Evolutionary conservation across 768 basidiomycete species (phyloP), one percentile per base, ranked within the genome.

Genomic region (Lactifluus pinguis): DNA sequence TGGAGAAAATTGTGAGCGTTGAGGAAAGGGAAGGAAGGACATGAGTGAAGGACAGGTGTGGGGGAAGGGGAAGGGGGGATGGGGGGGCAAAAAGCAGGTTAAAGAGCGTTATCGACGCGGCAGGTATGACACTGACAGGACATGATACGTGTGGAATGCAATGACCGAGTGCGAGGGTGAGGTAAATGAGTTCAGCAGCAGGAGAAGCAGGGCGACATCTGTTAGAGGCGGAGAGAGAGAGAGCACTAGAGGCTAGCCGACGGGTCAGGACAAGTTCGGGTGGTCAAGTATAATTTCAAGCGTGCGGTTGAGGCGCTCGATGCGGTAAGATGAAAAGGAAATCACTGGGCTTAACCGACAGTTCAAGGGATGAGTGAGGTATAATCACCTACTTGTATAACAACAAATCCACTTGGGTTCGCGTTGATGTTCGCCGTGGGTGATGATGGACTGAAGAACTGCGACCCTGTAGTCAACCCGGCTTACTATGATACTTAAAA

Each of bases 61-160:
- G 41, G 30, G n/a, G 42, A 9, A 48, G 21, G 25, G 41, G 32
- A 39, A 25, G 30, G 36, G 34, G 39, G 14, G 48, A 34, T 34
- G 30, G 9, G 21, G 50, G 53, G 13, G 34, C 32, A 34, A 25
- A 49, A 21, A 15, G 38, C 45, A 49, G 39, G 34, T 39, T 39
- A 42, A 58, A 15, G 57, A 36, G 51, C 25, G 57, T 25, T 60
- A 64, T 66, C 63, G 62, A 54, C 57, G 25, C 25, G 42, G 64
- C 48, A 57, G 55, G 49, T 56, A 49, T 53, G 55, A 57, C 50
- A 64, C 63, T 66, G 63, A 66, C 65, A 66, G 63, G 65, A 60
- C 65, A 66, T 66, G 55, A 38, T 65, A 55, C 59, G 65, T 56
- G 61, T 55, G 48, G 55, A 54, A 63, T 60, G 54, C 57, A 51